Evolutionary conservation across 225 moss, liverwort and hornwort genomes (phyloP), one percentile per base, ranked within the genome.

Genomic region (Marchantia paleacea): DNA sequence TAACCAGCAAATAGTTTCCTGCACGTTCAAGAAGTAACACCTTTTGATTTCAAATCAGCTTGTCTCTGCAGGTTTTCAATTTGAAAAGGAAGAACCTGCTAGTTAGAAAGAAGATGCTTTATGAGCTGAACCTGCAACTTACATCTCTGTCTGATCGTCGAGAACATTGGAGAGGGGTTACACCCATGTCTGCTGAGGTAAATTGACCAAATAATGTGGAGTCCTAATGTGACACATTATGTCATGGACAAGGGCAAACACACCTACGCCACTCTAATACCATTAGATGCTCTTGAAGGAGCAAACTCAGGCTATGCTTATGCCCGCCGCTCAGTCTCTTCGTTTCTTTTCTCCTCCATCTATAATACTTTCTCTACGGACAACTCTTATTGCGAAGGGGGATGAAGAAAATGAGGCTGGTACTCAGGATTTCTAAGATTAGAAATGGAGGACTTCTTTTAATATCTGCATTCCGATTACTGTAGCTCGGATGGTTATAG

Each of bases 131-230:
- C 26, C 75, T 83, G 83, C n/a, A 88, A 25, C 83, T 88, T 18
- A 85, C 83, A 29, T 50, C 71, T 25, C 80, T 83, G 0, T 85
- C 88, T 54, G 85, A 88, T 68, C 82, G 88, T 6, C 85, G 88
- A 30, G 80, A 79, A 18, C 83, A 81, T 52, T 88, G 88, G 88
- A 88, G 85, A 66, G 75, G 80, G 4, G 19, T 69, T 55, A 69
- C 85, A 39, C 24, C 57, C n/a, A 85, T 87, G 55, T 74, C 85
- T 48, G 85, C 85, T 16, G 82, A 83, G 83, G 89, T 89, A 63
- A 28, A 78, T 55, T 13, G 48, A 49, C 31, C 3, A 20, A 70
- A 20, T 22, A 20, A 6, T 70, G 9, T 48, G 18, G 5, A 39
- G 39, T 39, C 39, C 39, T 39, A 39, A 39, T 2, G 2, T 39